A percentile compares a stretch with the other conserved stretches of the same genome.
Conservation (phyloP, 257 asterid genomes). For the Nicotiana attenuata region DNA sequence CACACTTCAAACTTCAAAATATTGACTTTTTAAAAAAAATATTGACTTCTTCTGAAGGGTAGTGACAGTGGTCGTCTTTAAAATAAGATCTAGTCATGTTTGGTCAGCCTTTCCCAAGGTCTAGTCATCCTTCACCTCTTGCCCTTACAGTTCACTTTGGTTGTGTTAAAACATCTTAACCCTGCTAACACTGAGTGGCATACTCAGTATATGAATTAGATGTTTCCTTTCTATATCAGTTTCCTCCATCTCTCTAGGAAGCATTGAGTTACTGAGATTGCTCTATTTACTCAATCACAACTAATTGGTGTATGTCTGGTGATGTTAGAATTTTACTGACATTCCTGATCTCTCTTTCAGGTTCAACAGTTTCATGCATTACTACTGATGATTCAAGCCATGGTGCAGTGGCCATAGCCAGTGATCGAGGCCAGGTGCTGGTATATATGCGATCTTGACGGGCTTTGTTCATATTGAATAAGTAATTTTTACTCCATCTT, state of each 20-base stretch:
- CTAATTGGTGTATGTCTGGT: neutral
- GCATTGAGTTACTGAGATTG: neutral
- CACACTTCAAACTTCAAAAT: neutral
- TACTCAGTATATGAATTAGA: neutral
- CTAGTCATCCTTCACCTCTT: neutral
- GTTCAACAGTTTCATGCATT: conserved; percentile 49
- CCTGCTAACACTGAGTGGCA: neutral
- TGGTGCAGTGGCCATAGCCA: conserved; percentile 68
- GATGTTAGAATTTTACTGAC: neutral
- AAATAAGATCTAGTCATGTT: neutral
- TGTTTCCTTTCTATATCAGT: neutral
- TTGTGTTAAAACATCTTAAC: neutral
- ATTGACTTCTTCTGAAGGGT: neutral
- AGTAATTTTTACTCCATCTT: neutral
- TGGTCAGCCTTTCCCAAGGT: neutral
- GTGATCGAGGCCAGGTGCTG: conserved; percentile 53
- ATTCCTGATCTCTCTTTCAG: conserved; percentile 27
- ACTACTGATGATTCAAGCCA: conserved; percentile 46
- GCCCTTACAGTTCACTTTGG: neutral
- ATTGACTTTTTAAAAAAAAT: neutral
- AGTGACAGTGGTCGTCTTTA: neutral
- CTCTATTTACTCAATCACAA: neutral
- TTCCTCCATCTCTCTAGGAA: neutral
- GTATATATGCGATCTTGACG: conserved; percentile 48
- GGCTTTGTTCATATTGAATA: neutral